Evolutionary conservation across 2,329 filamentous ascomycete species (phyloP), one percentile per base, ranked within the genome.

Genomic region (Talaromyces funiculosus): DNA sequence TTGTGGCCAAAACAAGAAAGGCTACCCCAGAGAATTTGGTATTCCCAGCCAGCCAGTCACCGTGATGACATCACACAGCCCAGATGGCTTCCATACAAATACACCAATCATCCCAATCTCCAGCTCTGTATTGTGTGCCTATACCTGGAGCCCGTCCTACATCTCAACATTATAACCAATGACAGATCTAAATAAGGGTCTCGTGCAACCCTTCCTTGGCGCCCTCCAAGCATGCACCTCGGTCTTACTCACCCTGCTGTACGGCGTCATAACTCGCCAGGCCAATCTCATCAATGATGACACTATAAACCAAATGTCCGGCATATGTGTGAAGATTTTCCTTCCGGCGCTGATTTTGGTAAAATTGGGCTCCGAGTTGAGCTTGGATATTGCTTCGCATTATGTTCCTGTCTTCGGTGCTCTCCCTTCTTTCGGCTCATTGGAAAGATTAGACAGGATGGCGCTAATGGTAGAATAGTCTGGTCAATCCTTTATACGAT

Each of bases 221-320:
- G 82, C 82, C 5, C 68, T 84, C 6, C 82, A 85, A 68, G 82
- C 82, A 31, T 80, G 80, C 24, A 67, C 83, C 22, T 80, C 81
- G 1, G 82, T 84, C 0, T 71, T 84, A 1, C 68, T 85, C 4
- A 83, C 82, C 37, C 82, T 84, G 61, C 70, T 71, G 55, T 82
- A 79, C 61, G 82, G 82, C 38, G 79, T 81, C 14, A 62, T 81
- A 10, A 77, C 80, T 4, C 78, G 80, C 9, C 78, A 82, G 65
- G 80, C 79, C 62, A 75, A 77, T 33, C 73, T 84, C 5, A 70
- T 84, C 14, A 78, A 77, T 26, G 72, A 75, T 31, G 65, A 66
- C 29, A 76, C 79, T 3, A 80, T 82, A 7, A 82, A 81, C 65
- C 78, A 83, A 58, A 78, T 84, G 45, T 82, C 81, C 2, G 79